These are phyloP conservation scores for Scenedesmus sp. DNA, from an alignment of 163 green algal genomes.

Conservation along the genomic window DNA sequence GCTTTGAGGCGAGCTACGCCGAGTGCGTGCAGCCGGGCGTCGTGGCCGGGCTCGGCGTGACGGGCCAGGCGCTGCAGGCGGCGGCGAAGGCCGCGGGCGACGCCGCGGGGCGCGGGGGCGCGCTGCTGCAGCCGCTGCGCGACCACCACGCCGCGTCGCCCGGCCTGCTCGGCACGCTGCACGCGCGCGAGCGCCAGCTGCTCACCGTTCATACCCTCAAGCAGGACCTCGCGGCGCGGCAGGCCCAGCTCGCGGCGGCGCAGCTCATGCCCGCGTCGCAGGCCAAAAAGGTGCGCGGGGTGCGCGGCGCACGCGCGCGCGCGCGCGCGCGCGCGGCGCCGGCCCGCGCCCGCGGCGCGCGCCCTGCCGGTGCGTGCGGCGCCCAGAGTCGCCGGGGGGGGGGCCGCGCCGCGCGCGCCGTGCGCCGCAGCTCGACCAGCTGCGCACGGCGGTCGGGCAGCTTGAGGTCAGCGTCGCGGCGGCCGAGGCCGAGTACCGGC, in stretches of 20 bases:
- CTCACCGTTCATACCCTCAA: conserved; percentile 36
- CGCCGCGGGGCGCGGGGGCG: not conserved
- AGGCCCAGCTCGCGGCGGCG: conserved; percentile 13
- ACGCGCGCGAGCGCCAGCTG: conserved; percentile 28
- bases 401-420: no score
- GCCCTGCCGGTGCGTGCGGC: not conserved
- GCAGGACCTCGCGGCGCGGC: conserved; percentile 27
- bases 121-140: conserved; percentile 35
- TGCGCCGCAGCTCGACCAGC: conserved; percentile 19
- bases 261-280: conserved; percentile 38
- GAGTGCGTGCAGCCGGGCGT: not conserved
- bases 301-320: no score
- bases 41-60: not conserved
- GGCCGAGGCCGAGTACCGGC: conserved; percentile 39
- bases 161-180: conserved; percentile 28
- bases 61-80: conserved; percentile 5
- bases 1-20: conserved; percentile 38
- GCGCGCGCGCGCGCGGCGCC: no score
- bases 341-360: no score
- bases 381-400: no score
- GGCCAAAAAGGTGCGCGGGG: conserved; percentile 26
- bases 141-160: conserved; percentile 30
- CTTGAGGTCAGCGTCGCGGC: conserved; percentile 39
- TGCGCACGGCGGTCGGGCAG: conserved; percentile 14
- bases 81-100: not conserved